Evolutionary conservation across 2,329 filamentous ascomycete species (phyloP).

Genomic region (Ascochyta viciae-villosae): DNA sequence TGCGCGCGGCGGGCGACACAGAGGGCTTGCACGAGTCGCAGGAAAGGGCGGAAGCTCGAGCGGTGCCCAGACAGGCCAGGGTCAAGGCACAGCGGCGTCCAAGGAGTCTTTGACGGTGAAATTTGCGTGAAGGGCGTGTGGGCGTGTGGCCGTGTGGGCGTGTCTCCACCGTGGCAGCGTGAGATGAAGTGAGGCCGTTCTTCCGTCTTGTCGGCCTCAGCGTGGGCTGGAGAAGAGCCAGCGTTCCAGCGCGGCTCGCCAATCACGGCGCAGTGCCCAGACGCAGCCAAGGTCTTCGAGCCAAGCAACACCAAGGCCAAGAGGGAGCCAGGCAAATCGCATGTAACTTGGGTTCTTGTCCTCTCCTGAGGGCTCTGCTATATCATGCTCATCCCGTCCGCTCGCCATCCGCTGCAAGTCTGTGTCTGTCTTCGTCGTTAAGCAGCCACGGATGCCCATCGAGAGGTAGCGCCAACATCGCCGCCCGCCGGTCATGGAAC

Average conservation of each 20-base stretch:
- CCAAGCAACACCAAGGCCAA: slow-evolving; percentile 21
- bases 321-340: slow-evolving; percentile 18
- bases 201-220: slow-evolving; percentile 22
- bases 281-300: slow-evolving; percentile 12
- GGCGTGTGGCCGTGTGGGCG: background rate
- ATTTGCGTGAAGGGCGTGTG: background rate
- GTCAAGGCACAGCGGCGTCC: background rate
- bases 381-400: slow-evolving; percentile 45
- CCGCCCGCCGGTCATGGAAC: slow-evolving; percentile 40
- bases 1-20: slow-evolving; percentile 15
- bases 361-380: slow-evolving; percentile 31
- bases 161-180: slow-evolving; percentile 6
- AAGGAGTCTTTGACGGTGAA: background rate
- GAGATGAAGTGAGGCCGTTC: slow-evolving; percentile 9
- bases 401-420: slow-evolving; percentile 20
- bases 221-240: slow-evolving; percentile 11
- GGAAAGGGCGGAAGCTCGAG: background rate
- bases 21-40: background rate
- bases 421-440: slow-evolving; percentile 19
- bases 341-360: slow-evolving; percentile 21
- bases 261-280: slow-evolving; percentile 14
- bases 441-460: slow-evolving; percentile 36
- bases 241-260: background rate
- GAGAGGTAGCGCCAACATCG: slow-evolving; percentile 29
- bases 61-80: slow-evolving; percentile 1